A percentile compares a stretch with the other conserved stretches of the same genome.
These are phyloP conservation scores for Fusarium austroafricanum DNA, from an alignment of 2,329 filamentous ascomycete genomes.

Conservation along the genomic window DNA sequence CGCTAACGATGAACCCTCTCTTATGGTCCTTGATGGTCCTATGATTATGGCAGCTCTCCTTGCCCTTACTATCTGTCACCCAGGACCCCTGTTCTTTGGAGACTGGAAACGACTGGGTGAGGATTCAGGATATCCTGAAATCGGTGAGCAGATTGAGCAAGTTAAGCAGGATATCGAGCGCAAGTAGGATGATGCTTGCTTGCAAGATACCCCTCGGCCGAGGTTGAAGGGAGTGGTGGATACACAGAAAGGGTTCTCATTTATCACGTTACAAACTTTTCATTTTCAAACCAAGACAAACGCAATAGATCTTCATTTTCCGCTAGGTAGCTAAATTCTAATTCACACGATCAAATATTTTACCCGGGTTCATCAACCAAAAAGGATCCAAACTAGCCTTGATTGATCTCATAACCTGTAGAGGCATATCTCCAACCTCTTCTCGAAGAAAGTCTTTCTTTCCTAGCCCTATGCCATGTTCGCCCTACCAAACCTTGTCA, in stretches of 20 bases:
- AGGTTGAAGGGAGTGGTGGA: no score
- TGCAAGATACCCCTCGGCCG: no score
- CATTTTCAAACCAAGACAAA: no score
- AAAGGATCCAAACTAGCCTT: conserved; percentile 83
- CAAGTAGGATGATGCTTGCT: neutral
- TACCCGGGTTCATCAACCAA: conserved; percentile 92
- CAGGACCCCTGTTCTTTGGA: conserved; percentile 3
- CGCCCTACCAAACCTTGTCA: conserved; percentile 59
- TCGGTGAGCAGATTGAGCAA: neutral
- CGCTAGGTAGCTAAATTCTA: neutral
- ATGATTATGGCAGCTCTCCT: conserved; percentile 35
- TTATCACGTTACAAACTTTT: no score
- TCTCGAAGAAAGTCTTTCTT: conserved; percentile 84
- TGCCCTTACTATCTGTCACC: conserved; percentile 27
- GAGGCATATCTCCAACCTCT: conserved; percentile 82
- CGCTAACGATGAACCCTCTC: conserved; percentile 31
- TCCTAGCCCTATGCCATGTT: conserved; percentile 86
- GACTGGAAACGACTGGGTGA: neutral
- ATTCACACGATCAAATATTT: conserved; percentile 64
- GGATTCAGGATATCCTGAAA: neutral
- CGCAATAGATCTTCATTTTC: no score
- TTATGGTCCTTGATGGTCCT: conserved; percentile 37
- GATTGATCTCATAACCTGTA: conserved; percentile 85
- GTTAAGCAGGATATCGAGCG: neutral
- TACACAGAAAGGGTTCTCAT: no score